phyloP scores from a whole-genome alignment of 805 yeast genomes.

The Nakazawaea ambrosiae region DNA sequence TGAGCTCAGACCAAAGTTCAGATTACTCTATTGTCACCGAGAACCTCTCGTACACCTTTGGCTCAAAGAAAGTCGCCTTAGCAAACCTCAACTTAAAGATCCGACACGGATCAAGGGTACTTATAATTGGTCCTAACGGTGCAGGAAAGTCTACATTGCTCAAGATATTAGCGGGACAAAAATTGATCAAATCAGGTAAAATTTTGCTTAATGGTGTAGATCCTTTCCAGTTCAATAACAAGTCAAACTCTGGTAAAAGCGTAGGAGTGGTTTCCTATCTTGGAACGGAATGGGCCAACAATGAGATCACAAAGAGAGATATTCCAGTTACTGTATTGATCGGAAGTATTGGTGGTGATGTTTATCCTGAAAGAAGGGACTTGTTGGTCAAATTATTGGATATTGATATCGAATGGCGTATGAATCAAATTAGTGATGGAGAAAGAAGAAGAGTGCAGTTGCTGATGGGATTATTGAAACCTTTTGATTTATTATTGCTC shows the following conservation, averaged over 20 bases:
- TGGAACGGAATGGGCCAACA: conserved; percentile 97
- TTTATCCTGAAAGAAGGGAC: conserved; percentile 68
- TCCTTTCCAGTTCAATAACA: conserved; percentile 49
- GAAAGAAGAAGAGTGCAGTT: conserved; percentile 92
- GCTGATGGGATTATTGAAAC: conserved; percentile 86
- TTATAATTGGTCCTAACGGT: conserved; percentile 90
- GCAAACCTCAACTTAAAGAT: conserved; percentile 54
- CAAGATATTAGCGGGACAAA: conserved; percentile 84
- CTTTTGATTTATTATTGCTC: conserved; percentile 81
- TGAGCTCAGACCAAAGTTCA: too few species aligned
- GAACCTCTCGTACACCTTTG: conserved; percentile 63
- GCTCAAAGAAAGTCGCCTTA: conserved; percentile 58
- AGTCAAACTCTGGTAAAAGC: conserved; percentile 9
- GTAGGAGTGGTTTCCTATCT: conserved; percentile 51
- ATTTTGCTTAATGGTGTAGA: conserved; percentile 75
- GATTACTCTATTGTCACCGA: conserved; percentile 51
- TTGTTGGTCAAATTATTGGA: conserved; percentile 70
- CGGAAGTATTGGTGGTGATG: conserved; percentile 75
- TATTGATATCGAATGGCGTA: conserved; percentile 83
- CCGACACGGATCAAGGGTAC: conserved; percentile 66
- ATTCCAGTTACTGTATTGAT: conserved; percentile 78
- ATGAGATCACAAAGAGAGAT: conserved; percentile 84
- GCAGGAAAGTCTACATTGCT: conserved; percentile 94
- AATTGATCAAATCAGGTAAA: conserved; percentile 67
- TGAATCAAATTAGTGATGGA: conserved; percentile 90